Percentiles rank a stretch among this genome's conserved stretches.
Conservation (phyloP, 768 basidiomycete genomes). For the Tremella mesenterica region DNA sequence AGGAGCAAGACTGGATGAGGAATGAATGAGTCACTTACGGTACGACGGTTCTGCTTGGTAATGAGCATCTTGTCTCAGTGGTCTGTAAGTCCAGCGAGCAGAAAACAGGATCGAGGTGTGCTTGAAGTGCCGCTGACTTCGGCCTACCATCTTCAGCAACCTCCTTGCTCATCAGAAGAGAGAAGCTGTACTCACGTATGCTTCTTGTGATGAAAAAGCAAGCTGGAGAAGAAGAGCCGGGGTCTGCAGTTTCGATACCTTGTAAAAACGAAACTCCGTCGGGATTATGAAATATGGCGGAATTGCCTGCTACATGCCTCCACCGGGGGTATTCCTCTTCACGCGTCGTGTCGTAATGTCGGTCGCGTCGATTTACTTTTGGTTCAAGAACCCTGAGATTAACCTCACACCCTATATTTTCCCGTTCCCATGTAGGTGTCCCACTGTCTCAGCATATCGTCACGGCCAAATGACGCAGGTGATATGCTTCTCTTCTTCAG, state of each 20-base stretch:
- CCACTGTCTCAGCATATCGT: no score
- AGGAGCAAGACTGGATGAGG: no score
- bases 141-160: conserved; percentile 3
- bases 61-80: conserved; percentile 68
- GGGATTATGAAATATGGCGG: background rate
- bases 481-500: no score
- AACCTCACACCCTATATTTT: no score
- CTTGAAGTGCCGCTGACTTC: conserved; percentile 42
- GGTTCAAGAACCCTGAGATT: no score
- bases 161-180: no score
- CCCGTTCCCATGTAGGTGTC: no score
- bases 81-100: conserved; percentile 6
- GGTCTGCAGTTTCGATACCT: no score
- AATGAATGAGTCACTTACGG: conserved; percentile 41
- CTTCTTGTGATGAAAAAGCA: background rate
- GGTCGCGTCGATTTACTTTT: no score
- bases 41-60: conserved; percentile 83
- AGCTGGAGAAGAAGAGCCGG: background rate
- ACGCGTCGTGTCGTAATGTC: no score
- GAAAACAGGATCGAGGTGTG: conserved; percentile 22
- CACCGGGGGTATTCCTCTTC: no score
- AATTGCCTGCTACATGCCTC: background rate
- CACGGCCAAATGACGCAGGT: no score
- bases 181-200: conserved; percentile 12
- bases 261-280: background rate